These are phyloP conservation scores for Wallacemonas collosoma DNA, from an alignment of 208 protist genomes.

Conservation along the genomic window DNA sequence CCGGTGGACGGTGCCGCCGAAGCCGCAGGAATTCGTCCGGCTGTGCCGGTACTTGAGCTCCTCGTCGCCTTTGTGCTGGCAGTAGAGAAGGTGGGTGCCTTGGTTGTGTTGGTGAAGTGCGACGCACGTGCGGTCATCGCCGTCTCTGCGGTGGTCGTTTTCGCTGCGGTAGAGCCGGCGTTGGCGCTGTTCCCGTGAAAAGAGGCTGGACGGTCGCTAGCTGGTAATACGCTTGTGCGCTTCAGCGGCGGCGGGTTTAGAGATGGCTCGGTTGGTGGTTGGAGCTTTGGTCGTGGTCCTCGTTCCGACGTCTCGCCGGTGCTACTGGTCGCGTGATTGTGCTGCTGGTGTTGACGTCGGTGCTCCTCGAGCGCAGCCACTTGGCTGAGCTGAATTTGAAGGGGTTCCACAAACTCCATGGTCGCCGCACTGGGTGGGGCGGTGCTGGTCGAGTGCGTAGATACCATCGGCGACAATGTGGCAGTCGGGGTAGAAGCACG, in stretches of 20 bases:
- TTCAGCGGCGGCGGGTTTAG: constrained; percentile 1
- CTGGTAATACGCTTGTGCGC: not conserved
- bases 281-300: not conserved
- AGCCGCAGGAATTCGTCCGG: no score
- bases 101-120: constrained; percentile 2
- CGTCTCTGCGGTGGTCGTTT: not conserved
- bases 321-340: not conserved
- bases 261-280: not conserved
- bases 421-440: no score
- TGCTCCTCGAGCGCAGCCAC: constrained; percentile 6
- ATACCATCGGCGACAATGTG: not conserved
- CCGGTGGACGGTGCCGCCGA: not conserved
- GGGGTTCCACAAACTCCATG: not conserved
- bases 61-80: not conserved
- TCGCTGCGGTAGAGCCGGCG: not conserved
- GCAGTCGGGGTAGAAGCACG: no score
- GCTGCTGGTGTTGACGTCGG: not conserved
- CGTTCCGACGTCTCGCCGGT: no score
- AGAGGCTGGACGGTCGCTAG: not conserved
- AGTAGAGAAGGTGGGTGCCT: not conserved
- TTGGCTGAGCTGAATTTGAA: constrained; percentile 18
- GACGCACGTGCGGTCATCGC: not conserved
- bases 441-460: not conserved
- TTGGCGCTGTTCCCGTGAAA: not conserved
- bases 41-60: no score